Evolutionary conservation across 306 rosid genomes (phyloP).

Genomic region (Senna siamea): DNA sequence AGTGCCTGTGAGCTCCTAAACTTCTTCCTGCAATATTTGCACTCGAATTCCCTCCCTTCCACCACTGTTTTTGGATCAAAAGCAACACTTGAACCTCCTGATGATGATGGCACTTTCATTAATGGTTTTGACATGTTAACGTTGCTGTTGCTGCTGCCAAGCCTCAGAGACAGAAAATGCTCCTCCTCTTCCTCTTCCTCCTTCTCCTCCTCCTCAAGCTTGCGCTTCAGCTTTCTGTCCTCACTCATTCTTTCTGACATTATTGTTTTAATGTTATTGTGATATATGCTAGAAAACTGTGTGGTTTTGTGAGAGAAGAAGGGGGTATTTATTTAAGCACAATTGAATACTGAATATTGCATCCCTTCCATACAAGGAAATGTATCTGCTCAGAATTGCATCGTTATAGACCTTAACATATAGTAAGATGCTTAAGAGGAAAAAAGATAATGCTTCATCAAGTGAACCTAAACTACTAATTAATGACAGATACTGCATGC

Average conservation of each 20-base stretch:
- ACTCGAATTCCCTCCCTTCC: background rate
- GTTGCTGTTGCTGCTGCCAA: background rate
- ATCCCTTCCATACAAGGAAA: background rate
- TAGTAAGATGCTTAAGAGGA: background rate
- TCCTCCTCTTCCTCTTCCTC: background rate
- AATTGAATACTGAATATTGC: background rate
- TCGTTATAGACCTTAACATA: background rate
- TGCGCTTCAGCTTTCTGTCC: constrained; percentile 3
- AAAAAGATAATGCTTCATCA: background rate
- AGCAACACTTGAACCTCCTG: background rate
- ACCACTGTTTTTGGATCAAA: background rate
- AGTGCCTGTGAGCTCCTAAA: constrained; percentile 11
- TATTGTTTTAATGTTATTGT: background rate
- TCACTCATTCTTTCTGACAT: background rate
- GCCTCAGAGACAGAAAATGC: background rate
- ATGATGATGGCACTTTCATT: background rate
- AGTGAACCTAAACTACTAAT: background rate
- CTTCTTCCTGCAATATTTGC: constrained; percentile 1
- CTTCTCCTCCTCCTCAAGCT: background rate
- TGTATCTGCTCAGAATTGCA: background rate
- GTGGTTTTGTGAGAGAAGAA: background rate
- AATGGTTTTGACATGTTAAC: background rate
- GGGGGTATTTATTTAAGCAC: background rate
- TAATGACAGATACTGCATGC: background rate
- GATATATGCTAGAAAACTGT: too few species aligned